Evolutionary conservation across 1,284 basidiomycete species (phyloP).

Genomic region (Ganoderma sp.): DNA sequence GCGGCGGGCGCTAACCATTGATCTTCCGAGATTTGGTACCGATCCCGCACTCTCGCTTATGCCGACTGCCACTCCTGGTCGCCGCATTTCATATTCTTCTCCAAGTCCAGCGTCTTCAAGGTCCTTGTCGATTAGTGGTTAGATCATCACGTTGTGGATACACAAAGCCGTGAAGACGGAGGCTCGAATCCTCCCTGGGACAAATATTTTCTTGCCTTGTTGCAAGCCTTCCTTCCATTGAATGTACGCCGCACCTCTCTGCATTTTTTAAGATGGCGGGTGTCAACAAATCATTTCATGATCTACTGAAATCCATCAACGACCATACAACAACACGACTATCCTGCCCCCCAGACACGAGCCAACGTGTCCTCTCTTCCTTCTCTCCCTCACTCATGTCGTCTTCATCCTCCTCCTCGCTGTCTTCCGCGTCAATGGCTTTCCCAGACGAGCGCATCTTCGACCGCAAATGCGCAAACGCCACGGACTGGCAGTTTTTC

Average conservation of each 20-base stretch:
- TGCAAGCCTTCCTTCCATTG: too few relatives aligned
- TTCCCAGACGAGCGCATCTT: neutral
- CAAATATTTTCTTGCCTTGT: slow-evolving; percentile 13
- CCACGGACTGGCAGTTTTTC: slow-evolving; percentile 69
- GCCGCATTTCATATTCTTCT: neutral
- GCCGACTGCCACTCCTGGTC: too few relatives aligned
- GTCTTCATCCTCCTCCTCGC: slow-evolving; percentile 55
- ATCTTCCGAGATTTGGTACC: too few relatives aligned
- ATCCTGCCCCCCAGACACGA: slow-evolving; percentile 78
- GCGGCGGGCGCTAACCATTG: too few relatives aligned
- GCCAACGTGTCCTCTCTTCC: slow-evolving; percentile 63
- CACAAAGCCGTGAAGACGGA: slow-evolving; percentile 18
- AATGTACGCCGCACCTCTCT: too few relatives aligned
- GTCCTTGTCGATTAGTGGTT: slow-evolving; percentile 35
- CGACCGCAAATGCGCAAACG: slow-evolving; percentile 58
- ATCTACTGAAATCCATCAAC: slow-evolving; percentile 69
- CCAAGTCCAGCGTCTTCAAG: neutral
- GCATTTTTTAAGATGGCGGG: too few relatives aligned
- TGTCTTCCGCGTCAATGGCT: slow-evolving; percentile 26
- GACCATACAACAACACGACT: slow-evolving; percentile 79
- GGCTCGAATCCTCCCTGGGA: slow-evolving; percentile 33
- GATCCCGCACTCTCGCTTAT: too few relatives aligned
- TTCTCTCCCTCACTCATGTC: slow-evolving; percentile 60
- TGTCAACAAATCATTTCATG: slow-evolving; percentile 13
- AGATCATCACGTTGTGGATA: slow-evolving; percentile 33